Percentiles rank a stretch among this genome's conserved stretches.
These are phyloP conservation scores for Plectosphaerella sp. DNA, from an alignment of 2,329 filamentous ascomycete species.

Conservation along the genomic window DNA sequence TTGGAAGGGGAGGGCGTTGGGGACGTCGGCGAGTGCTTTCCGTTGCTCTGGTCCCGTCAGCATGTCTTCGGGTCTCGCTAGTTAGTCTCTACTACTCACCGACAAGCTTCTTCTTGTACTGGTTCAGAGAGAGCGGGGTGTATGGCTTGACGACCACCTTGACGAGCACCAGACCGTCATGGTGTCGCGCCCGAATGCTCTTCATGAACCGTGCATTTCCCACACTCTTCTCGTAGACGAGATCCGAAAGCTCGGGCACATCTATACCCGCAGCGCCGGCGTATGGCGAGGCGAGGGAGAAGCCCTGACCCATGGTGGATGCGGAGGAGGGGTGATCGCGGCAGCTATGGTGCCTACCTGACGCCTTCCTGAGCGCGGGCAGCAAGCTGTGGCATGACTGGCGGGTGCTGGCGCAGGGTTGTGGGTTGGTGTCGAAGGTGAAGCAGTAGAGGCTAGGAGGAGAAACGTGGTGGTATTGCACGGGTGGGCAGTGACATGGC, in stretches of 20 bases:
- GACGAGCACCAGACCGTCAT: conserved; percentile 86
- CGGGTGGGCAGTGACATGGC: no score
- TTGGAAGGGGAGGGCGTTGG: conserved; percentile 88
- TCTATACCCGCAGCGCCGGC: conserved; percentile 92
- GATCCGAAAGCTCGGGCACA: conserved; percentile 82
- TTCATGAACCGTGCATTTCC: conserved; percentile 95
- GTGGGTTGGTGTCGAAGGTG: not conserved
- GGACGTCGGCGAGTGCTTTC: conserved; percentile 72
- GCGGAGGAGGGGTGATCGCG: not conserved
- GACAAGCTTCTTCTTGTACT: conserved; percentile 73
- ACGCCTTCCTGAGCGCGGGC: conserved; percentile 4
- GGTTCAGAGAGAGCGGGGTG: conserved; percentile 71
- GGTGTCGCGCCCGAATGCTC: conserved; percentile 84
- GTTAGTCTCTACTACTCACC: conserved; percentile 42
- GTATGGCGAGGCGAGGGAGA: conserved; percentile 87
- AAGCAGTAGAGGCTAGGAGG: no score
- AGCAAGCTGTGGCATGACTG: not conserved
- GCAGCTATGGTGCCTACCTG: conserved; percentile 6
- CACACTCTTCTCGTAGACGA: conserved; percentile 88
- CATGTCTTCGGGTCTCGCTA: not conserved
- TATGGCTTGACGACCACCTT: conserved; percentile 95
- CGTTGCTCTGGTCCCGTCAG: conserved; percentile 60
- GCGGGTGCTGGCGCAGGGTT: not conserved
- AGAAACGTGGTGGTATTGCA: no score
- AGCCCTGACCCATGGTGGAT: conserved; percentile 83